Evolutionary conservation across 148 eudicot genomes (phyloP), one percentile per base, ranked within the genome.

Genomic region (Oxyria digyna): DNA sequence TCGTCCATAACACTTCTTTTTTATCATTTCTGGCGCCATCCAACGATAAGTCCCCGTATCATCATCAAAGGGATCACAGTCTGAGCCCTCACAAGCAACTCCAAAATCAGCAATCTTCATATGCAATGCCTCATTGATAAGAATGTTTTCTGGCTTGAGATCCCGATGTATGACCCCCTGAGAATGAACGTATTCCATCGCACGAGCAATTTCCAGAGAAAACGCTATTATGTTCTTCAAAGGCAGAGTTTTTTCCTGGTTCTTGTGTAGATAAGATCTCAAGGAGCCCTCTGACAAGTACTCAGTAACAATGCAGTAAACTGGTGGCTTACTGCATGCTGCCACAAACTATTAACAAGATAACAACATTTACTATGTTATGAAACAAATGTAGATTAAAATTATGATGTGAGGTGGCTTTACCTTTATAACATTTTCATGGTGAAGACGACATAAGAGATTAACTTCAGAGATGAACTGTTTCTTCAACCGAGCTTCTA

Each of bases 11-110:
- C 78, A 78, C 69, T 87, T 89, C 29, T 84, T 87, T 70, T 80
- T 86, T 71, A 93, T 87, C 98, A 93, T 87, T 80, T 93, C 98
- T 8, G 98, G 98, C 6, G 98, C 98, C 98, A 93, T 93, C 98
- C 98, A 93, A 50, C 96, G 89, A 69, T 87, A 93, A 23, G 98
- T 89, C 52, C 98, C 98, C 4, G 98, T 94, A 65, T 89, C 96
- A 81, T 90, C 92, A 21, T 85, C 85, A 55, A 90, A 76, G 29
- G 80, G 78, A 73, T 90, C 98, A 76, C 96, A 85, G 14, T 77
- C 73, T 5, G 83, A 87, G 72, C 85, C 95, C 74, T 89, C 94
- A 75, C 98, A 93, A 9, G 96, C 95, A 66, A 86, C 90, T 38
- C 98, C 98, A 74, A 93, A 89, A 78, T 93, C 98, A 24, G 98